Conservation (phyloP, 306 rosid species). For the Biancaea sappan region DNA sequence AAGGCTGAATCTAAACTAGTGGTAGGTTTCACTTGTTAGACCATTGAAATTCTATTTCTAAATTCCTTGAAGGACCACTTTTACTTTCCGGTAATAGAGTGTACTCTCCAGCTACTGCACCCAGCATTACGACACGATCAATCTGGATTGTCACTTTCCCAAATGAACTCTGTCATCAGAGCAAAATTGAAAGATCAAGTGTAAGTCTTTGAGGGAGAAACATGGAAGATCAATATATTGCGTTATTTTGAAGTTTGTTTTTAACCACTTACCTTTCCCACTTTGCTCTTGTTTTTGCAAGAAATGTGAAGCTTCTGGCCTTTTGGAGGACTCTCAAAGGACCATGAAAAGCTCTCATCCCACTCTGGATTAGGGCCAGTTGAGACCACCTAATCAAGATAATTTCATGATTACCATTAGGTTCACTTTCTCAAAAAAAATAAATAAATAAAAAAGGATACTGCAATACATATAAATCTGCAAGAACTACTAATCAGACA, state of each 20-base stretch:
- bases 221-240: slow-evolving; percentile 6
- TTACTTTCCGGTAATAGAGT: slow-evolving; percentile 90
- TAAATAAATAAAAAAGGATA: not conserved
- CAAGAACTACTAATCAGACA: too few species aligned
- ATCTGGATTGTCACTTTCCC: slow-evolving; percentile 98
- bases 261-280: slow-evolving; percentile 77
- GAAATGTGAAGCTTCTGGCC: slow-evolving; percentile 98
- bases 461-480: not conserved
- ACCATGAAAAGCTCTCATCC: slow-evolving; percentile 96
- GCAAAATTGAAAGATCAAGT: slow-evolving; percentile 10
- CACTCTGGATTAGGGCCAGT: slow-evolving; percentile 96
- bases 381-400: slow-evolving; percentile 74
- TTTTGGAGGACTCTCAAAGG: slow-evolving; percentile 99
- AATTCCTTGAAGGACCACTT: slow-evolving; percentile 87
- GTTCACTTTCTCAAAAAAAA: not conserved
- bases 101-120: slow-evolving; percentile 96
- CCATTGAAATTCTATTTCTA: slow-evolving; percentile 99
- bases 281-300: slow-evolving; percentile 98
- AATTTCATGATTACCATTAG: slow-evolving; percentile 23
- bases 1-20: slow-evolving; percentile 30
- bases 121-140: slow-evolving; percentile 95
- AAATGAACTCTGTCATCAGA: slow-evolving; percentile 76
- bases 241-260: not conserved
- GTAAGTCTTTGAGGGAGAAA: not conserved
- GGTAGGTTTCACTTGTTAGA: slow-evolving; percentile 64